A percentile compares a stretch with the other conserved stretches of the same genome.
Evolutionary conservation across 2,329 filamentous ascomycete genomes (phyloP).

Genomic region (Helicocarpus griseus): DNA sequence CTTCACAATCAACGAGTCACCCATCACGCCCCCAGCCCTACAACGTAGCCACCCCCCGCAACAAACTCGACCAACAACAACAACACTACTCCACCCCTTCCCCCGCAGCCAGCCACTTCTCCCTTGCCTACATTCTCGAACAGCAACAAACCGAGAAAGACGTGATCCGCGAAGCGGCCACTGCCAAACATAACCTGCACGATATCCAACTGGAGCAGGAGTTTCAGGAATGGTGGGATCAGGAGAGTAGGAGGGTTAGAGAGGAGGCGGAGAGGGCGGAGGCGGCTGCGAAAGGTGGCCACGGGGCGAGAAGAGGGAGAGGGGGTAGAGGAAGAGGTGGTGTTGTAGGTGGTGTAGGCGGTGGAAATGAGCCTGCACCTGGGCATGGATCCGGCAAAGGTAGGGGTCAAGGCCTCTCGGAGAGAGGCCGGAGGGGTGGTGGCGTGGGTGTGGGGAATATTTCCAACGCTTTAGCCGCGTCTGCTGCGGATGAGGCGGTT

Average conservation of each 20-base stretch:
- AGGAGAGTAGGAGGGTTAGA: constrained; percentile 64
- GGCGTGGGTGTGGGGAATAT: background rate
- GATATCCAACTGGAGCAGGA: constrained; percentile 96
- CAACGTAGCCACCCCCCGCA: constrained; percentile 24
- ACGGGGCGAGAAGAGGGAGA: constrained; percentile 5
- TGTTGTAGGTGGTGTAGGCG: constrained; percentile 1
- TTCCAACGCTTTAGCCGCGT: background rate
- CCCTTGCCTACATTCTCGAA: constrained; percentile 78
- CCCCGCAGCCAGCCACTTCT: constrained; percentile 56
- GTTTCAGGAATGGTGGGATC: constrained; percentile 95
- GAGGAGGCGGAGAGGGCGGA: constrained; percentile 44
- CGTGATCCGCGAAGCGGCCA: constrained; percentile 65
- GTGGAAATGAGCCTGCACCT: background rate
- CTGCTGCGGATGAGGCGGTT: background rate
- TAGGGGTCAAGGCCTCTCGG: background rate
- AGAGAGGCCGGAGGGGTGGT: background rate
- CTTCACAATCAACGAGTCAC: constrained; percentile 13
- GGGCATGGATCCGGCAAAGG: background rate
- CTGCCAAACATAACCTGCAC: constrained; percentile 74
- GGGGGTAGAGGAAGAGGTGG: constrained; percentile 13
- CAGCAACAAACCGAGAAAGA: constrained; percentile 81
- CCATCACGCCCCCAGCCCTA: constrained; percentile 14
- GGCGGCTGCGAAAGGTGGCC: constrained; percentile 21
- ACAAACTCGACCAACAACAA: constrained; percentile 39
- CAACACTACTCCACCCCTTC: constrained; percentile 28